phyloP scores from a whole-genome alignment of 78 protist genomes.

The Protostelium mycophagum region DNA sequence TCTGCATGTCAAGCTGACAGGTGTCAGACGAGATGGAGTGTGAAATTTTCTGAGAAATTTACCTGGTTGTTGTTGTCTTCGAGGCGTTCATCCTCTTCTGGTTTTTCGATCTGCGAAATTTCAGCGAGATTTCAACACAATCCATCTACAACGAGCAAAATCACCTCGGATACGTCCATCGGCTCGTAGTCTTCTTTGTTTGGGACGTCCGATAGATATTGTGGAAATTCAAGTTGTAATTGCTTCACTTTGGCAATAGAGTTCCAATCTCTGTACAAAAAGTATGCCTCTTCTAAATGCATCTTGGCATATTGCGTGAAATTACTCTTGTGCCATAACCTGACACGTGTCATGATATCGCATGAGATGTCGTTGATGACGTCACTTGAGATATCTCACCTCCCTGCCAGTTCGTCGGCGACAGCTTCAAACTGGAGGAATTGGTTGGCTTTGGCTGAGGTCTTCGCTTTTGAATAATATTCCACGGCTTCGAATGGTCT shows the following conservation, averaged over 20 bases:
- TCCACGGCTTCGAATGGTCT: background rate
- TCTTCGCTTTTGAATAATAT: background rate
- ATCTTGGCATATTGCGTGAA: background rate
- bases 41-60: too few species aligned
- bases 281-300: background rate
- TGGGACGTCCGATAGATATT: background rate
- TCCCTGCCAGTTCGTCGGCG: background rate
- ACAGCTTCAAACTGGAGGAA: background rate
- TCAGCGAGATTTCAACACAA: too few species aligned
- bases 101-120: too few species aligned
- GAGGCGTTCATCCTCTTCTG: background rate
- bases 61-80: background rate
- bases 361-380: too few species aligned
- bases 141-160: background rate
- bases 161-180: background rate
- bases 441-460: background rate
- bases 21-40: too few species aligned
- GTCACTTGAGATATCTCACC: background rate
- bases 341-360: too few species aligned
- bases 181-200: background rate
- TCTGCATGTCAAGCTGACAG: background rate
- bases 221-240: background rate
- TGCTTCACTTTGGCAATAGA: background rate
- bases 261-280: background rate
- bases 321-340: background rate